phyloP scores from a whole-genome alignment of 2,329 filamentous ascomycete species.

The Nectriaceae sp. region DNA sequence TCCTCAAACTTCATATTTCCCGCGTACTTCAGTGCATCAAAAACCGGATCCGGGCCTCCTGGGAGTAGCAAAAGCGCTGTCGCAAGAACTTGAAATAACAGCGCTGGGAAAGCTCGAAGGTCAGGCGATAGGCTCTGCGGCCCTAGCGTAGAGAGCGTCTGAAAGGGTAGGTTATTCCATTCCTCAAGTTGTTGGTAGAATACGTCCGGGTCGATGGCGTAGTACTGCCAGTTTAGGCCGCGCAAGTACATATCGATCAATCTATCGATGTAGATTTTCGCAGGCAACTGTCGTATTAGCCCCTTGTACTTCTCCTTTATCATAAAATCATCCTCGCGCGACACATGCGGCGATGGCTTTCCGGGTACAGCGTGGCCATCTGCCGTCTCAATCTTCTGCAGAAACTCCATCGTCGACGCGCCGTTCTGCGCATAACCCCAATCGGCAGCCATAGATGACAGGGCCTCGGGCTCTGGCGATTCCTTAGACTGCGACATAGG shows the following conservation, averaged over 20 bases:
- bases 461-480: conserved; percentile 33
- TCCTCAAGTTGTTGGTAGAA: conserved; percentile 53
- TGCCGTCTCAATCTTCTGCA: conserved; percentile 55
- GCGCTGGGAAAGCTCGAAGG: conserved; percentile 58
- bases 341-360: background rate
- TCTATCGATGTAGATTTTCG: conserved; percentile 54
- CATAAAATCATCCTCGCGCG: conserved; percentile 33
- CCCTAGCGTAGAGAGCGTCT: conserved; percentile 49
- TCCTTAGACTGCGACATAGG: conserved; percentile 1
- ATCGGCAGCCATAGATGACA: conserved; percentile 47
- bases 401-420: conserved; percentile 55
- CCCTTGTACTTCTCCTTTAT: conserved; percentile 59
- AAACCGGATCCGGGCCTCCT: conserved; percentile 47
- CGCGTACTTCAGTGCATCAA: conserved; percentile 60
- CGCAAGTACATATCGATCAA: conserved; percentile 56
- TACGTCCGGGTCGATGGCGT: conserved; percentile 53
- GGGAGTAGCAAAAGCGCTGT: conserved; percentile 55
- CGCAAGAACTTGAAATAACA: conserved; percentile 61
- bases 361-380: conserved; percentile 29
- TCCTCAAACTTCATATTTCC: conserved; percentile 62
- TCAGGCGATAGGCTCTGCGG: conserved; percentile 53
- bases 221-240: conserved; percentile 63
- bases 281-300: conserved; percentile 58
- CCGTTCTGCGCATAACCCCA: conserved; percentile 57
- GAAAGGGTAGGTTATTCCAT: conserved; percentile 58